Evolutionary conservation across 1,139 yeast species (phyloP), one percentile per base, ranked within the genome.

Genomic region (Sugiyamaella castrensis): DNA sequence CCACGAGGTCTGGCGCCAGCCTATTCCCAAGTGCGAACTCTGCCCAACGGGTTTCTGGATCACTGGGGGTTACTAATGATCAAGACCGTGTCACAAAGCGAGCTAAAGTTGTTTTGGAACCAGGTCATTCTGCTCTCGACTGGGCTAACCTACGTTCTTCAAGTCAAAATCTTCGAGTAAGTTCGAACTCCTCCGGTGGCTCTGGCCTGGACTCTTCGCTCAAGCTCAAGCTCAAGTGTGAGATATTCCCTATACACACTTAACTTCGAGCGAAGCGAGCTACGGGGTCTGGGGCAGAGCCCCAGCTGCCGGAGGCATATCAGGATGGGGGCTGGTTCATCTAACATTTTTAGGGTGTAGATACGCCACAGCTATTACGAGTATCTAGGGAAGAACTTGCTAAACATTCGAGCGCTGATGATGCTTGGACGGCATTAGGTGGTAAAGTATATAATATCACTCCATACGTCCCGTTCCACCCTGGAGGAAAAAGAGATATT

Each of bases 391-490:
- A 76, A 2, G 85, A 86, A 58, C 71, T 92, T 50, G 70, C 73
- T 43, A 70, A 67, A 45, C 98, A 92, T 65, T 75, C 72, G 29
- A 66, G 72, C 0, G 58, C 55, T 16, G 77, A 77, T 0, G 96
- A 92, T 61, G 87, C 87, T 53, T 92, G 98, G 98, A 85, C 94
- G 5, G 80, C 81, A 38, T 74, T 92, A 11, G 80, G 80, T 45
- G 91, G 92, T 1, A 84, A 80, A 59, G 95, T 92, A 1, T 92
- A 86, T 69, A 87, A 91, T 61, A 74, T 92, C 29, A 82, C 96
- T 0, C 82, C 87, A 8, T 92, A 92, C 66, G 66, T 92, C 31
- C 73, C 80, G 50, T 92, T 83, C 65, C 98, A 92, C 60, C 98
- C 98, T 0, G 98, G 98, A 24, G 98, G 98, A 1, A 82, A 75